These are phyloP conservation scores for Parasitella parasitica DNA, from an alignment of 371 early-diverging fungal species.

Conservation along the genomic window DNA sequence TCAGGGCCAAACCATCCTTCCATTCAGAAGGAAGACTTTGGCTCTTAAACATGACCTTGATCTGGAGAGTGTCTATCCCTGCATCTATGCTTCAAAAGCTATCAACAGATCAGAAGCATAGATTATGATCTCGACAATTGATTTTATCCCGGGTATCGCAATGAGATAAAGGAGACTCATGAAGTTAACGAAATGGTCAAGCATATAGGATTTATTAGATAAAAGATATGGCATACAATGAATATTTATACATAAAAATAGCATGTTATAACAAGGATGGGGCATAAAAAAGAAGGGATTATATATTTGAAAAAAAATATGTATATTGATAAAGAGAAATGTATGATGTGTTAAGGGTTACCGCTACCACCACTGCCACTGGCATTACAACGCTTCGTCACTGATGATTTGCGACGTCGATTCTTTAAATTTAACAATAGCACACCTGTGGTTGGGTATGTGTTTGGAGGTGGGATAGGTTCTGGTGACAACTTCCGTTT, in stretches of 20 bases:
- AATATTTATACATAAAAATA: constrained; percentile 8
- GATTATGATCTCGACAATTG: no score
- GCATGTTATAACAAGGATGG: constrained; percentile 35
- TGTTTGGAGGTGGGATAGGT: constrained; percentile 16
- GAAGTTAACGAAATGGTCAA: no score
- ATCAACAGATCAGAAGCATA: no score
- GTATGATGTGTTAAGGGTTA: not conserved
- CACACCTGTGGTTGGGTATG: constrained; percentile 31
- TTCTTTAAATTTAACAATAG: constrained; percentile 37
- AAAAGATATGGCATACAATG: constrained; percentile 33
- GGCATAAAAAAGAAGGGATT: constrained; percentile 25
- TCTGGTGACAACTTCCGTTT: constrained; percentile 17
- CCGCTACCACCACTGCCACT: not conserved
- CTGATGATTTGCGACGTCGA: constrained; percentile 23
- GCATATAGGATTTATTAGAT: not conserved
- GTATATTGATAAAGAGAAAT: not conserved
- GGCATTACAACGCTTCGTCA: constrained; percentile 7
- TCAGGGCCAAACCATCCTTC: no score
- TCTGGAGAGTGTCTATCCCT: no score
- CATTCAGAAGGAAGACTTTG: no score
- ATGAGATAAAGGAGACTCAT: no score
- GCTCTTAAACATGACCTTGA: no score
- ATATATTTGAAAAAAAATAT: constrained; percentile 25
- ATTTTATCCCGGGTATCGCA: no score
- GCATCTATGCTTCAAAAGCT: no score